Base-by-base conservation (phyloP, 2,329 filamentous ascomycete genomes). In the Colletotrichum sublineola region DNA sequence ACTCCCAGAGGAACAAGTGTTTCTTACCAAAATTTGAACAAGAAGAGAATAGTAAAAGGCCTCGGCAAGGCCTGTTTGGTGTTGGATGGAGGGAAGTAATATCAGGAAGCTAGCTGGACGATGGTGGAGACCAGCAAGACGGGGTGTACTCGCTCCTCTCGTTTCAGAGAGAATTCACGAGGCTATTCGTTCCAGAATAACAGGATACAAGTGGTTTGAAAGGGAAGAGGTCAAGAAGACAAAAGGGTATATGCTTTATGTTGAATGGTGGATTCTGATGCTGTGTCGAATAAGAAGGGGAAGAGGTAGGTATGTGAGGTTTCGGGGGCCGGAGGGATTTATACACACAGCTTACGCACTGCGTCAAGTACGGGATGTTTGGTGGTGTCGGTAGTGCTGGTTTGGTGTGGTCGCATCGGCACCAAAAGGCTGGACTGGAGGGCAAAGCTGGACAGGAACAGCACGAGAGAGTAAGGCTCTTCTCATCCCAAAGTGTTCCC, bases 151-250 rank as follows among this genome's bases (percentile, higher is more conserved):
- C 36, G 61, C 2, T 38, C 7, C 48, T 63, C 48, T 53, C 61
- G 61, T 63, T 48, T 24, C 46, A 40, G 33, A 53, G 61, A 63
- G 48, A 15, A 3, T 40, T 42, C 3, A 38, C n/a, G 46, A 52
- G 20, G 61, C 61, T 31, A 33, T 53, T 52, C 61, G 61, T 63
- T 63, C 60, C 61, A 63, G 61, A 52, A 63, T 38, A 63, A 36
- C 61, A 42, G 14, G 15, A 20, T 50, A 7, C 48, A 63, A 33
- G 8, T 58, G 24, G 4, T 5, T 53, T 31, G 15, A 31, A 31
- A 31, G 3, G 15, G 40, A 29, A 53, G 15, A 53, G 38, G 36
- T 29, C 18, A 29, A 53, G 46, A 31, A n/a, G n/a, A n/a, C 8
- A 5, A 18, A 29, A 31, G 46, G 20, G 46, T 24, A 48, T 48